Base-by-base conservation (phyloP, 345 rosid species). In the Lepidium africanum region DNA sequence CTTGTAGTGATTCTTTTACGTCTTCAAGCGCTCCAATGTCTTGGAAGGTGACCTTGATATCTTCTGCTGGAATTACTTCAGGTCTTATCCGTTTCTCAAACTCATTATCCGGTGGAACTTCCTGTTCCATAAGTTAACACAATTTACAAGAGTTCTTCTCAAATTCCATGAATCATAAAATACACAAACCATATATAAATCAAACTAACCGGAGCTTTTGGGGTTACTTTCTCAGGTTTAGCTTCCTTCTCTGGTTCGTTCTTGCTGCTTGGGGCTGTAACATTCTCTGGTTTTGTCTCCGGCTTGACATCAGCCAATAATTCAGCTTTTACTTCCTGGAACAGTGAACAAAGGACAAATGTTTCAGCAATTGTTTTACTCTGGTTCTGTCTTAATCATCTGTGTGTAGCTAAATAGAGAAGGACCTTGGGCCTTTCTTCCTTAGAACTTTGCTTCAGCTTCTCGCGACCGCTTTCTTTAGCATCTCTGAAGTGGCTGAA, bases 81-180 rank as follows among this genome's bases (percentile, higher is more conserved):
- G 95, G 99, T 80, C 97, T 81, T 80, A 89, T 91, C 13, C 96
- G 87, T 83, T 91, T 94, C 81, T 94, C 99, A 38, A 94, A 91
- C 81, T 94, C 99, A 50, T 94, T 91, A 80, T 91, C 99, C 0
- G 90, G 92, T 49, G 83, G 71, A 64, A 80, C 85, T 65, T 90
- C 95, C 96, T 88, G 82, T 64, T 50, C 16, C 54, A 41, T 9
- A 47, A 32, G 25, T 21, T 43, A n/a, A 15, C 30, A 19, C 11
- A 42, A 66, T 14, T 52, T 42, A 46, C 17, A 46, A 10, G 6
- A 9, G 0, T 3, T 10, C 21, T 42, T 32, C n/a, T 9, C 3
- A 11, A 23, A 2, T 12, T n/a, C 0, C 11, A 32, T 37, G 38
- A 48, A n/a, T 2, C 10, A 62, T 61, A 1, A 39, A 40, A 62